Conservation (phyloP, 106 monocot species). For the Dioscorea dumetorum region DNA sequence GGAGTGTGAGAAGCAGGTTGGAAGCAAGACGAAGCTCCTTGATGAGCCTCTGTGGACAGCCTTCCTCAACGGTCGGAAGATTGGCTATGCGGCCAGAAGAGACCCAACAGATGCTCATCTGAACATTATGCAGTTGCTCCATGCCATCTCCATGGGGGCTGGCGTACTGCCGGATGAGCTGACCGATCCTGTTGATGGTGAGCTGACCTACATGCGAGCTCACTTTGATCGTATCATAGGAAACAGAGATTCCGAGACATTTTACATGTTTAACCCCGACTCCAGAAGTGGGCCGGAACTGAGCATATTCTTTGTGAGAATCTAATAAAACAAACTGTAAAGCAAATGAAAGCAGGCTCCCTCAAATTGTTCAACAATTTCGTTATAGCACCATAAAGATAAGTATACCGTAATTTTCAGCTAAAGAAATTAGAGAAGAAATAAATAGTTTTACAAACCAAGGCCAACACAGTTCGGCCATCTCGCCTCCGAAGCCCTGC, state of each 20-base stretch:
- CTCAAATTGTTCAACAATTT: not conserved
- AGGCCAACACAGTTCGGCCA: constrained; percentile 96
- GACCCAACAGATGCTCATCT: constrained; percentile 34
- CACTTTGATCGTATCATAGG: constrained; percentile 40
- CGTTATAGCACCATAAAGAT: too few relatives aligned
- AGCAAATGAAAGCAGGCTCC: not conserved
- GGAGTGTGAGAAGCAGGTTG: constrained; percentile 49
- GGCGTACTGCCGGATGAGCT: constrained; percentile 37
- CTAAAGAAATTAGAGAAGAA: not conserved
- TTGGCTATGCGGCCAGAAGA: constrained; percentile 28
- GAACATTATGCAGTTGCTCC: constrained; percentile 36
- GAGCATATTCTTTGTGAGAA: constrained; percentile 56
- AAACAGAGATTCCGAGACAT: constrained; percentile 50
- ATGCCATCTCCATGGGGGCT: constrained; percentile 49
- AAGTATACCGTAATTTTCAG: too few relatives aligned
- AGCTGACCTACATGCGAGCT: constrained; percentile 50
- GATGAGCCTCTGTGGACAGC: constrained; percentile 45
- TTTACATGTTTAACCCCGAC: constrained; percentile 48
- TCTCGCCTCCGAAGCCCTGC: constrained; percentile 91
- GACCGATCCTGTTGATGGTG: constrained; percentile 18
- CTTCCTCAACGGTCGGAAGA: constrained; percentile 37
- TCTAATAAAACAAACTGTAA: constrained; percentile 4
- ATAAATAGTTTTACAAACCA: constrained; percentile 39
- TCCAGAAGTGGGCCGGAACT: constrained; percentile 34
- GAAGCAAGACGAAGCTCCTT: constrained; percentile 22